Evolutionary conservation across 2,329 filamentous ascomycete genomes (phyloP), one percentile per base, ranked within the genome.

Genomic region (Chrysoporthe deuterocubensis): DNA sequence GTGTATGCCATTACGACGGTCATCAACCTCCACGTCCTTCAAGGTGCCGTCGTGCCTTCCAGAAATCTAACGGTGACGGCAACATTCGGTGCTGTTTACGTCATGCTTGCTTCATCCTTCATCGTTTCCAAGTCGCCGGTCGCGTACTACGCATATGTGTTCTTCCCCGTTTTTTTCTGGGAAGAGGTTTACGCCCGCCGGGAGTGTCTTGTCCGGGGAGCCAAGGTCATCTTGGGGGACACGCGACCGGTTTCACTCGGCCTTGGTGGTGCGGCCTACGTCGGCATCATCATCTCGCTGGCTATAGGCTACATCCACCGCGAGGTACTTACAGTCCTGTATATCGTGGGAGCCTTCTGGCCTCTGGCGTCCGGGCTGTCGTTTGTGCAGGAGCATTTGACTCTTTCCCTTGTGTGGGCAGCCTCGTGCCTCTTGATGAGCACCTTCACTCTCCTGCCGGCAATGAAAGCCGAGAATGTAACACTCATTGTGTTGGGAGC

Each of bases 91-190:
- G 93, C 94, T 0, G 76, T 91, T 4, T 84, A 97, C n/a, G 85
- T 92, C 34, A 84, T 83, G 1, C 79, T 98, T 14, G 97, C 92
- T 74, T 90, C 93, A 7, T 89, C 93, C 0, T 91, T 99, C 66
- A 82, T 92, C 68, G 83, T 93, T 67, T 95, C 96, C 58, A 87
- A 89, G 57, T 97, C 94, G 1, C 91, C 95, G 0, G 77, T 84
- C 67, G 91, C 92, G 2, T 99, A 99, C 78, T 99, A 98, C 75
- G 87, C 89, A 1, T 99, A 99, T 77, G 92, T 91, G 0, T 87
- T 96, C 73, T 99, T 99, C 78, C 96, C 96, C 0, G 89, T 97
- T 2, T 87, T 93, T 67, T 98, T 99, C 81, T 99, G 96, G 96
- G 95, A 97, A 78, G 94, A 97, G 75, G 92, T 97, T 0, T 95